Base-by-base conservation (phyloP, 2,329 filamentous ascomycete genomes). In the Chaetothyriales sp. region DNA sequence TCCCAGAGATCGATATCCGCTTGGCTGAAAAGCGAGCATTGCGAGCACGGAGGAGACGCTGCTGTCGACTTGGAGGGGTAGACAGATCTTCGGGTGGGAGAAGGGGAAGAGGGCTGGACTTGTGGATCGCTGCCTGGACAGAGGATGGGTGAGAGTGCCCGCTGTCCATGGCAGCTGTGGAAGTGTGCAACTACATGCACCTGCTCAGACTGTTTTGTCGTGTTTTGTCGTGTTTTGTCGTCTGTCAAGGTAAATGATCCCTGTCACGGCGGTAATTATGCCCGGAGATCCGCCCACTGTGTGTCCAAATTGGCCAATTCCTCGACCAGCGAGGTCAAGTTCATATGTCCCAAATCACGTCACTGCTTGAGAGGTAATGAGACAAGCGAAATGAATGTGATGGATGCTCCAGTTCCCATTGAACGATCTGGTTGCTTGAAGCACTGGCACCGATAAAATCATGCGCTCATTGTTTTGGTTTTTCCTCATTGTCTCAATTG, bases 21-120 rank as follows among this genome's bases (percentile, higher is more conserved):
- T 57, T 57, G 3, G 54, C 58, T 10, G 57, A 52, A 48, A 60
- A 59, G 19, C 54, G 50, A 8, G 56, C 53, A 53, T 60, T 53
- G 22, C 58, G 58, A 44, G 51, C 53, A 19, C 55, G 53, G 28
- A 60, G 43, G 3, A 59, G 48, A 18, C 55, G 48, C 50, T 57
- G 55, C 47, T 60, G 58, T 25, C 53, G 53, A 26, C 43, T 51
- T 39, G 32, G 32, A 15, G 32, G 32, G 10, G 32, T 39, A 39
- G 32, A 4, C 10, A 2, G 10, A 39, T 39, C 32, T 5, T 15
- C 32, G 3, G 32, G 32, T 5, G 32, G 12, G 7, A 15, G 32
- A 2, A 39, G 2, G 32, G 12, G 10, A 15, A 5, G 22, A 25
- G 22, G n/a, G n/a, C n/a, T 39, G 10, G 32, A 39, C 15, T 5